Evolutionary conservation across 208 protist genomes (phyloP).

Genomic region (Leptomonas seymouri): DNA sequence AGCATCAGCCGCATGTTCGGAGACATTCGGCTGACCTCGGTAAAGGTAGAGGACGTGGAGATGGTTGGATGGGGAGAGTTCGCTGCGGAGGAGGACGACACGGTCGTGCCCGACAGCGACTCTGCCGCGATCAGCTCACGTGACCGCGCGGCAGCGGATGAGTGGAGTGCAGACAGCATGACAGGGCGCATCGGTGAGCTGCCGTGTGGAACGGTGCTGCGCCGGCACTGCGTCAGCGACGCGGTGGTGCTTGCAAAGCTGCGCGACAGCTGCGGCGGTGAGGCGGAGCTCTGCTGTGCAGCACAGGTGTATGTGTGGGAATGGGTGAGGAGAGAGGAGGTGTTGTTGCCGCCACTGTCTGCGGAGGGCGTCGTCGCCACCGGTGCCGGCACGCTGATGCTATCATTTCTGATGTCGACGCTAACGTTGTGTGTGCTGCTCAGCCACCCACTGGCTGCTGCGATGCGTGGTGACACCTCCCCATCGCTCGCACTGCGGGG

Average conservation of each 20-base stretch:
- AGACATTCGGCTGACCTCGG: not conserved
- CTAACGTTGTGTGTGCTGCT: not conserved
- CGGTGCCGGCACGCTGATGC: too few relatives aligned
- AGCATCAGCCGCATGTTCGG: slow-evolving; percentile 11
- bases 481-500: not conserved
- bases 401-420: not conserved
- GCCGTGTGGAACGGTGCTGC: slow-evolving; percentile 23
- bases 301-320: too few relatives aligned
- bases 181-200: slow-evolving; percentile 32
- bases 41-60: not conserved
- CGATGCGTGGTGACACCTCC: not conserved
- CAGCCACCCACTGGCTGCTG: not conserved
- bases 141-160: slow-evolving; percentile 22
- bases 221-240: slow-evolving; percentile 13
- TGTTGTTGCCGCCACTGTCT: too few relatives aligned
- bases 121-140: slow-evolving; percentile 27
- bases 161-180: slow-evolving; percentile 29
- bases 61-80: not conserved
- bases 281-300: too few relatives aligned
- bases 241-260: not conserved
- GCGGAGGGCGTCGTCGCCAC: too few relatives aligned
- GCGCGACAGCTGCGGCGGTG: not conserved
- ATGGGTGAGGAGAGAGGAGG: too few relatives aligned
- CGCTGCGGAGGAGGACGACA: not conserved
- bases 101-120: slow-evolving; percentile 6